Conservation (phyloP, 2,329 filamentous ascomycete genomes). For the Fusarium armeniacum region DNA sequence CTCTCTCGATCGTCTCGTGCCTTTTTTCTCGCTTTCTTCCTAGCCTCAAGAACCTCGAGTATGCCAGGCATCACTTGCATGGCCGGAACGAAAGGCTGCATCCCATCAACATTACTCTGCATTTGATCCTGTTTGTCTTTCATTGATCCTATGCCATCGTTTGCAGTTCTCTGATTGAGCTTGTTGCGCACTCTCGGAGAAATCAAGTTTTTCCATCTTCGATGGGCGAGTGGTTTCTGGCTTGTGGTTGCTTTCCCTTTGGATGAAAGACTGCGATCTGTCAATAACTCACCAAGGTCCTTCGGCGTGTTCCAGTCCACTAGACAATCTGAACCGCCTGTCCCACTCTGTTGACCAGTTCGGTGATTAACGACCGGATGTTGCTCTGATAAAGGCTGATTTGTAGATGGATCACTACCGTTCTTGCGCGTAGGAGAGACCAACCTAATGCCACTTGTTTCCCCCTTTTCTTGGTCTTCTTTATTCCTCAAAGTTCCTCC, state of each 20-base stretch:
- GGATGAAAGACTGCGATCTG: background rate
- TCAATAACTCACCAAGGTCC: slow-evolving; percentile 38
- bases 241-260: slow-evolving; percentile 2
- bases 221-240: background rate
- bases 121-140: background rate
- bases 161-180: slow-evolving; percentile 1
- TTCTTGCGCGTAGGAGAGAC: background rate
- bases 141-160: background rate
- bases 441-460: slow-evolving; percentile 7
- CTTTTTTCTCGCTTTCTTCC: slow-evolving; percentile 52
- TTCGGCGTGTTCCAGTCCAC: slow-evolving; percentile 56
- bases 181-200: slow-evolving; percentile 19
- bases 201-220: slow-evolving; percentile 40
- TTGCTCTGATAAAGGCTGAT: slow-evolving; percentile 1
- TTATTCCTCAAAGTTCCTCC: slow-evolving; percentile 62
- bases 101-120: background rate
- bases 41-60: slow-evolving; percentile 49
- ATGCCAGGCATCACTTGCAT: slow-evolving; percentile 5
- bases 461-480: slow-evolving; percentile 50
- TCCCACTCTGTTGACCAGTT: slow-evolving; percentile 37
- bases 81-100: slow-evolving; percentile 1
- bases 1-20: slow-evolving; percentile 57
- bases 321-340: slow-evolving; percentile 51
- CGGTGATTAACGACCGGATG: slow-evolving; percentile 32
- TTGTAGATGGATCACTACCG: background rate